Base-by-base conservation (phyloP, 441 rosid genomes). In the Melastoma candidum region DNA sequence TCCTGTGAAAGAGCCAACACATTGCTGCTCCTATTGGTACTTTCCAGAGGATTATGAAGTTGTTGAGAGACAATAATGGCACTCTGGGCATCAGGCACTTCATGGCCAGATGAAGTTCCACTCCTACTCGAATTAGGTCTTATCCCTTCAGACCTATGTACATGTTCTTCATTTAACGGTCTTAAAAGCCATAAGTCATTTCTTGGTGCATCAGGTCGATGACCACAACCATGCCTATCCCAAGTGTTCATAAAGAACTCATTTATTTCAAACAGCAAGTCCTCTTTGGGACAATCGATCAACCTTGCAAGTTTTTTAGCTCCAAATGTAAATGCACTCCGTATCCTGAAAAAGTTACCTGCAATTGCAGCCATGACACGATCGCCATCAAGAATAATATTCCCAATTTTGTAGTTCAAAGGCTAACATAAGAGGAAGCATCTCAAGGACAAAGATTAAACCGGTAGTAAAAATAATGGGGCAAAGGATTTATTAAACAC, bases 331-430 rank as follows among this genome's bases (percentile, higher is more conserved):
- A 94, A 94, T 68, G 99, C 99, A 74, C 97, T 87, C 41, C 97
- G 96, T 79, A 94, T 90, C 74, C 99, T 80, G 69, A 83, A 90
- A 77, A 94, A 90, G 68, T 94, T 94, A 60, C 97, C 99, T 94
- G 88, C 47, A 17, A 17, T 17, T 17, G 22, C 22, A 32, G 55
- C 29, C 44, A 50, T 49, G 43, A 48, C 48, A 22, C 48, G 44
- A 57, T 36, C 47, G 47, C 41, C 8, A 9, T 36, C 41, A 36
- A 3, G 6, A 36, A 36, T 4, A 36, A 36, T 36, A 36, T 36
- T 36, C 41, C 6, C 41, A 36, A 36, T 36, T 36, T 36, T 36
- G 7, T 36, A 36, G 6, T 36, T 36, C 10, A 4, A 4, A 36
- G 43, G 43, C 43, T 10, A 36, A 36, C 7, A 36, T 36, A 10